Conservation (phyloP, 1,284 basidiomycete species). For the Butyriboletus appendiculatus region DNA sequence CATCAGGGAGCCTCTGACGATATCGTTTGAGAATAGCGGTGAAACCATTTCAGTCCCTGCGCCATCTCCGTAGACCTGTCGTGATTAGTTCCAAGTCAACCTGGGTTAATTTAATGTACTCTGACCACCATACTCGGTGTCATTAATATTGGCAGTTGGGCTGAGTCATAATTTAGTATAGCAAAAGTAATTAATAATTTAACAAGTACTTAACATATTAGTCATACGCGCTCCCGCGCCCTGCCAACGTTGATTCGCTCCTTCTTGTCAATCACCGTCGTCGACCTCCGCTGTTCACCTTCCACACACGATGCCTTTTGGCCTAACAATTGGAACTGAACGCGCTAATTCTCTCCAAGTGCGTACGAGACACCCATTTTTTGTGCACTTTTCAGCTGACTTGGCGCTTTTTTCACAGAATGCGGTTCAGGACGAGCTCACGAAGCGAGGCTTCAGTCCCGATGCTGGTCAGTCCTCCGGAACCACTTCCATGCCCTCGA, state of each 20-base stretch:
- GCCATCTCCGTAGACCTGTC: slow-evolving; percentile 2
- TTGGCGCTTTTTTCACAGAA: slow-evolving; percentile 45
- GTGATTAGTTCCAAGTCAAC: not conserved
- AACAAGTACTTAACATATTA: slow-evolving; percentile 28
- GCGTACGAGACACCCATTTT: slow-evolving; percentile 17
- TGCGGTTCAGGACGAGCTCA: slow-evolving; percentile 82
- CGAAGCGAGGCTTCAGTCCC: slow-evolving; percentile 69
- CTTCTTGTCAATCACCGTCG: slow-evolving; percentile 32
- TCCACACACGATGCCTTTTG: slow-evolving; percentile 59
- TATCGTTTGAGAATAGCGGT: not conserved
- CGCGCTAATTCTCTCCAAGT: slow-evolving; percentile 74
- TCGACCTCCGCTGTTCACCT: slow-evolving; percentile 19
- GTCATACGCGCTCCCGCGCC: slow-evolving; percentile 20
- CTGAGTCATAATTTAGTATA: not conserved
- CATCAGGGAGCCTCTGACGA: not conserved
- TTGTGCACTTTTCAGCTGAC: slow-evolving; percentile 11
- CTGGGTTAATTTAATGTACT: not conserved
- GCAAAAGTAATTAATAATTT: slow-evolving; percentile 2
- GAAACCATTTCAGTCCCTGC: not conserved
- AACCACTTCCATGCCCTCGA: not conserved
- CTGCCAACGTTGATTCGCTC: slow-evolving; percentile 26
- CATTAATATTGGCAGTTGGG: not conserved
- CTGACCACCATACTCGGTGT: not conserved
- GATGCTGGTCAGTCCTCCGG: slow-evolving; percentile 63
- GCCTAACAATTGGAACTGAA: slow-evolving; percentile 77